Evolutionary conservation across 768 basidiomycete species (phyloP), one percentile per base, ranked within the genome.

Genomic region (Lepiota brunneoincarnata): DNA sequence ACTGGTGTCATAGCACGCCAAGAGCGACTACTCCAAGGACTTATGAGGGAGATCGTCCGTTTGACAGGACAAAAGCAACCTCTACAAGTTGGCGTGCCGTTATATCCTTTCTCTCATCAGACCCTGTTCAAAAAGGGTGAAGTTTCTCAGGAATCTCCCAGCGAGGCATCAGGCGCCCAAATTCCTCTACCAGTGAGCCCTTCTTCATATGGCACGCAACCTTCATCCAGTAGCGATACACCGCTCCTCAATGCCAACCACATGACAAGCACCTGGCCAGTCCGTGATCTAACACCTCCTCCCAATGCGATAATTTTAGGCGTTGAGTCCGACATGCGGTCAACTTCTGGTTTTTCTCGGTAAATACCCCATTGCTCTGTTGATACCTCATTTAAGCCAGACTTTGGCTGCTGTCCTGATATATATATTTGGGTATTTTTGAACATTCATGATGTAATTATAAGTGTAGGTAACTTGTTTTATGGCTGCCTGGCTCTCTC

Each of bases 21-120:
- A 70, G 91, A 93, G 67, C 81, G 81, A 58, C 72, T 93, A 18
- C 73, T 93, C 14, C 91, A 91, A 62, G 88, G 86, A 3, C 75
- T 92, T 35, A 92, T 93, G 91, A 75, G 81, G 42, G 91, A 92
- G 63, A 92, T 93, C 56, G 83, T 93, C 31, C 78, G 85, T 52
- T 82, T 91, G 76, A 93, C 91, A 15, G 83, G 78, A 11, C 89
- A 92, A 67, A 85, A 87, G 63, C 82, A 84, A 59, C 90, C 91
- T 15, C 75, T 92, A 31, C 84, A 89, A 65, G 86, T 91, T 53
- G 87, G 87, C 28, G 78, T 92, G 15, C 90, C 90, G 10, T 74
- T 91, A 39, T 91, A 87, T 72, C 87, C 87, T 3, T 91, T 91
- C 66, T 91, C 89, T n/a, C 82, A 83, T 60, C 70, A 78, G 47